phyloP scores from a whole-genome alignment of 2,329 filamentous ascomycete species.

The Diaporthe batatas region DNA sequence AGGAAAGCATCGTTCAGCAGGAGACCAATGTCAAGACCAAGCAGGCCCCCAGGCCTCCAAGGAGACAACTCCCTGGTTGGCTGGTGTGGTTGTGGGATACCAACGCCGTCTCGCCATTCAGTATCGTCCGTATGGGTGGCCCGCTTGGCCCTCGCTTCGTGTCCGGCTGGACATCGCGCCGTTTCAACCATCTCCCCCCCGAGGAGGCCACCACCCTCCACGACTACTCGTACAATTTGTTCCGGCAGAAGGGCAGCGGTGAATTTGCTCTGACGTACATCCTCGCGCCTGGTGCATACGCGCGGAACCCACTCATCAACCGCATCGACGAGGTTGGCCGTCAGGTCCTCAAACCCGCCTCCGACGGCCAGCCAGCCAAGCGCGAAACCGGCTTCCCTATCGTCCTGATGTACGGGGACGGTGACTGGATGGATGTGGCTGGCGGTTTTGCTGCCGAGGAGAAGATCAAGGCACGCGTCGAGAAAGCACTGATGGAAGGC shows the following conservation, averaged over 20 bases:
- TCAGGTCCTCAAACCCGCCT: conserved; percentile 64
- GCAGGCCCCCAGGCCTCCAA: conserved; percentile 53
- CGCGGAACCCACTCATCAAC: conserved; percentile 87
- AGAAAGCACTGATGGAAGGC: conserved; percentile 70
- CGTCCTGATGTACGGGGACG: conserved; percentile 95
- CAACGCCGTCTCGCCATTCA: conserved; percentile 91
- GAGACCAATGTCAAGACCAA: conserved; percentile 47
- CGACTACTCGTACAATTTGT: conserved; percentile 94
- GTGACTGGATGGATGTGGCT: conserved; percentile 98
- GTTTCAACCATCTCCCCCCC: conserved; percentile 88
- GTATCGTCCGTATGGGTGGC: conserved; percentile 86
- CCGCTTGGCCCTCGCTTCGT: conserved; percentile 92
- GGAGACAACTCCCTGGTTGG: conserved; percentile 82
- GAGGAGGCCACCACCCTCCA: conserved; percentile 88
- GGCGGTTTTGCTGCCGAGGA: conserved; percentile 86
- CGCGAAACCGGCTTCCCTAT: conserved; percentile 80
- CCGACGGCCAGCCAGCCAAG: conserved; percentile 49
- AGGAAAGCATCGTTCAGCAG: conserved; percentile 62
- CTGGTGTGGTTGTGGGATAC: conserved; percentile 95
- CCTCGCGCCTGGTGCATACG: conserved; percentile 92
- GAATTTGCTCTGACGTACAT: conserved; percentile 95
- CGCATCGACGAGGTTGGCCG: conserved; percentile 89
- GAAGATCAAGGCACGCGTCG: conserved; percentile 78
- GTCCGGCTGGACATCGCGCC: conserved; percentile 92
- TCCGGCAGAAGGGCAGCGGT: conserved; percentile 90